phyloP scores from a whole-genome alignment of 2,329 filamentous ascomycete species.

The Onygenales sp. region DNA sequence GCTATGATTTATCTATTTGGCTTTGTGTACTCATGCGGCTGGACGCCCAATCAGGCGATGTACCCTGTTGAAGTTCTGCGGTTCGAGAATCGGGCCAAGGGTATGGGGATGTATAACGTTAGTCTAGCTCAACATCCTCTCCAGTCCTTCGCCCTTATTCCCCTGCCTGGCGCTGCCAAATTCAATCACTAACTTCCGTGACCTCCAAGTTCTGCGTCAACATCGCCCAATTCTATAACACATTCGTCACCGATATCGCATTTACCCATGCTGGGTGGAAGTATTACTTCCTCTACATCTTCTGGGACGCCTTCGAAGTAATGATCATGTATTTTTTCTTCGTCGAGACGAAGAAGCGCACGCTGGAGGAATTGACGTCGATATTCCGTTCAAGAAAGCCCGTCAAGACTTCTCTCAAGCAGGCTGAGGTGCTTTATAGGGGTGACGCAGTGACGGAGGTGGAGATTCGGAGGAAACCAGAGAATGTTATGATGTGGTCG shows the following conservation, averaged over 20 bases:
- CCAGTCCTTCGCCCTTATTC: background rate
- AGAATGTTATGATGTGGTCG: background rate
- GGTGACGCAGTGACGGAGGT: background rate
- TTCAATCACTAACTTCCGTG: constrained; percentile 1
- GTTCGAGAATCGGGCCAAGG: constrained; percentile 48
- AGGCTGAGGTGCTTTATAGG: constrained; percentile 9
- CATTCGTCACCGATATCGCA: constrained; percentile 36
- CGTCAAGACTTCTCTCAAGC: constrained; percentile 34
- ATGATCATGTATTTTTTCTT: constrained; percentile 40
- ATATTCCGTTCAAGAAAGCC: constrained; percentile 30
- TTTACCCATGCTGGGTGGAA: constrained; percentile 45
- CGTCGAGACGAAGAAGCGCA: constrained; percentile 43
- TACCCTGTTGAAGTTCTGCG: constrained; percentile 48
- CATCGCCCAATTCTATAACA: constrained; percentile 40
- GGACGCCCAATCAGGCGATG: constrained; percentile 39
- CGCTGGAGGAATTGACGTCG: constrained; percentile 46
- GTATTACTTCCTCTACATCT: constrained; percentile 44
- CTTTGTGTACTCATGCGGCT: constrained; percentile 42
- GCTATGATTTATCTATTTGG: constrained; percentile 51
- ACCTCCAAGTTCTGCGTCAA: constrained; percentile 31
- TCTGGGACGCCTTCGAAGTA: constrained; percentile 23
- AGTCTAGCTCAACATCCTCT: background rate
- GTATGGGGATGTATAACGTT: constrained; percentile 42
- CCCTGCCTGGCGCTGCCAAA: constrained; percentile 1
- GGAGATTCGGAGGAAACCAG: background rate